Evolutionary conservation across 805 yeast species (phyloP), one percentile per base, ranked within the genome.

Genomic region (Teunomyces cretensis): DNA sequence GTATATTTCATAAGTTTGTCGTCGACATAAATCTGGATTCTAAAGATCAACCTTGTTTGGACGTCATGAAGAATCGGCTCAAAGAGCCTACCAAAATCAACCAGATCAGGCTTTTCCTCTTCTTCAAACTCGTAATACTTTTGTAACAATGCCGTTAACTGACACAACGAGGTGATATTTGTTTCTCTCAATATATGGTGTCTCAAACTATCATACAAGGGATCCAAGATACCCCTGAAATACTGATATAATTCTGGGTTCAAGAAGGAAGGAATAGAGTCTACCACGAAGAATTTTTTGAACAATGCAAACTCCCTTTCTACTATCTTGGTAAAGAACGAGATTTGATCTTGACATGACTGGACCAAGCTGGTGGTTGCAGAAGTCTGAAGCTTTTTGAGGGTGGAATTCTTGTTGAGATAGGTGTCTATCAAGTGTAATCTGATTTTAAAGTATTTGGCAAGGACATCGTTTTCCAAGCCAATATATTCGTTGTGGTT

Each of bases 11-110:
- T 77, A 42, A 91, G 79, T 47, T 81, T 81, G 28, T 80, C 79
- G 49, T 86, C 92, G 26, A 88, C 80, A 51, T 77, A 84, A 7
- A 78, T 75, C 59, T 88, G 94, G 9, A 86, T 84, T 53, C 92
- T 74, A 62, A 91, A 87, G 2, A 89, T 84, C 32, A 92, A 70
- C 48, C 97, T 72, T 2, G 88, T 76, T 64, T 92, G 98, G 0
- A 84, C 79, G 55, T 86, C 96, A 45, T 83, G 81, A 19, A 86
- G 62, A 9, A 89, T 78, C 0, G 95, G 91, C 44, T 79, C 79
- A 50, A 88, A 83, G 4, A 89, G 64, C 36, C 72, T 74, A 8
- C 83, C 87, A 48, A 76, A 75, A 46, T 79, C 74, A n/a, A 74
- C 63, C 47, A 41, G 42, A 45, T 47, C 50, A 3, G 28, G 12